phyloP scores from a whole-genome alignment of 495 filamentous ascomycete genomes.

The Podospora comata region DNA sequence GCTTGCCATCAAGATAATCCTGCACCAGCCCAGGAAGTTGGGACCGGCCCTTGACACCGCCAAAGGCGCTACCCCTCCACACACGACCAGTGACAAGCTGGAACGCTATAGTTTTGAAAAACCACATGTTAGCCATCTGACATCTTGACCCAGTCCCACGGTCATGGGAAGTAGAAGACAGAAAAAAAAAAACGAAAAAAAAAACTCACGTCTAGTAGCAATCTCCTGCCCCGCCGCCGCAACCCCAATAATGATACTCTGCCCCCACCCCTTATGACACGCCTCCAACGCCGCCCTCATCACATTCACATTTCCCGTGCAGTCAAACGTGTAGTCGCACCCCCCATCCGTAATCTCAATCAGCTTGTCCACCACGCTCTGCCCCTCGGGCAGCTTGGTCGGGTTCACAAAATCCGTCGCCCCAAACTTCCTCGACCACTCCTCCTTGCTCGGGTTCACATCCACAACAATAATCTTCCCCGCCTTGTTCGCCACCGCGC shows the following conservation, averaged over 20 bases:
- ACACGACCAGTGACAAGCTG: conserved; percentile 96
- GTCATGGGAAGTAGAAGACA: neutral
- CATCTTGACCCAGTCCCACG: neutral
- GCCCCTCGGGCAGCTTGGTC: conserved; percentile 63
- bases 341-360: conserved; percentile 99
- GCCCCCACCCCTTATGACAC: conserved; percentile 98
- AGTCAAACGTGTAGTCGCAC: conserved; percentile 99
- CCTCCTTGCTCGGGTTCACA: conserved; percentile 88
- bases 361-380: conserved; percentile 83
- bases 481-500: conserved; percentile 83
- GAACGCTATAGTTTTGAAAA: conserved; percentile 65
- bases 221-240: conserved; percentile 98
- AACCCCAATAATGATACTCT: conserved; percentile 97
- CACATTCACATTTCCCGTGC: conserved; percentile 92
- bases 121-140: conserved; percentile 21
- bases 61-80: conserved; percentile 97
- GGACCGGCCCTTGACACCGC: conserved; percentile 93
- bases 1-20: conserved; percentile 82
- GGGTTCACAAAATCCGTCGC: conserved; percentile 98
- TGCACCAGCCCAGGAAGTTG: conserved; percentile 85
- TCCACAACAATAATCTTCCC: conserved; percentile 93
- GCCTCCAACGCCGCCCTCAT: conserved; percentile 96
- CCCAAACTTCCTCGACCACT: conserved; percentile 89
- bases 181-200: neutral
- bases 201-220: conserved; percentile 79